Base-by-base conservation (phyloP, 225 moss, liverwort and hornwort genomes). In the Physcomitrellopsis africana region DNA sequence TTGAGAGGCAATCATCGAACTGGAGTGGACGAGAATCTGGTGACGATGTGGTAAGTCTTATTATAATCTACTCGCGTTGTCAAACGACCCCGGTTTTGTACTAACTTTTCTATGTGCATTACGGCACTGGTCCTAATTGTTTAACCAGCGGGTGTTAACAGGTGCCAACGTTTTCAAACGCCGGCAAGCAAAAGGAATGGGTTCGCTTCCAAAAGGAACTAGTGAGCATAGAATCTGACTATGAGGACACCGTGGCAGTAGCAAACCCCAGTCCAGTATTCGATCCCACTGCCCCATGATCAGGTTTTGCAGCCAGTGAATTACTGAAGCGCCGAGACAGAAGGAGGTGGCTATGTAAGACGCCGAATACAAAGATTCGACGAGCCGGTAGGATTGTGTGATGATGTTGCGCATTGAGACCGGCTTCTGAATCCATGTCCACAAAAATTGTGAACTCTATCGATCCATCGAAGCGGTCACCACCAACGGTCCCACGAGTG, bases 231-330 rank as follows among this genome's bases (percentile, higher is more conserved):
- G 54, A 37, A 37, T 37, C 32, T 37, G 85, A 85, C 65, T 85
- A 85, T 15, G 42, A 29, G 0, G 75, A 75, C 58, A 78, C 78
- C 27, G 72, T 79, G 1, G 72, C 76, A 16, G 85, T 79, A 60
- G 76, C 85, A 56, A 85, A 85, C 60, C 85, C 81, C 4, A 82
- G 79, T 10, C 77, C 8, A 45, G 1, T 44, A 60, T 26, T 43
- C 15, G 47, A 18, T 82, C 75, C 2, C 71, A 78, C 74, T 78
- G 67, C 4, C 7, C 32, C 32, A 37, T 37, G 32, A 37, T 37
- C 7, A 37, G 4, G 7, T 37, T 37, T 37, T 37, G 4, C 32
- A 37, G 32, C 32, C 7, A 2, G 5, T 37, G 32, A 37, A 37
- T 37, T 37, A 37, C 7, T 7, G 32, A 37, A 5, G 32, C 32